Base-by-base conservation (phyloP, 2,329 filamentous ascomycete species). In the Kalmusia sp. region DNA sequence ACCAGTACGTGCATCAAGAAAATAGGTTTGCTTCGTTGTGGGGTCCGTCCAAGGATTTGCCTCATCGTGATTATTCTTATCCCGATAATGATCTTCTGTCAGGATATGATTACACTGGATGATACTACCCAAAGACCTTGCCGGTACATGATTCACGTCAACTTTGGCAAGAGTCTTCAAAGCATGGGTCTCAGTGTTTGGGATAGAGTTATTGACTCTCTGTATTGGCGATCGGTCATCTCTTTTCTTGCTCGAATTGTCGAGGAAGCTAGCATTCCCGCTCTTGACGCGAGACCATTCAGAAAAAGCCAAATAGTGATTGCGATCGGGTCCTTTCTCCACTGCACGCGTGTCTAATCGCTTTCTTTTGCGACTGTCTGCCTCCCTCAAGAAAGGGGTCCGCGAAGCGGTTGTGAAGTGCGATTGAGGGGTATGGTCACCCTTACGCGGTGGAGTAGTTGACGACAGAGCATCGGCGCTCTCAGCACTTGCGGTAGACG, bases 21-120 rank as follows among this genome's bases (percentile, higher is more conserved):
- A 50, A 39, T 79, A 79, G 1, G 60, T 76, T 52, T 81, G 73
- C 57, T 80, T 82, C 1, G 84, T 89, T 7, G 73, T 63, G 0
- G 87, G 87, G 61, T 92, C 84, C 1, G 76, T 78, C 89, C 89
- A 92, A 14, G 73, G 54, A 0, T 85, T 67, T 0, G 74, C 69
- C n/a, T 67, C 66, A 43, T 77, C 77, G 31, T 48, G 21, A 17
- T 63, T 39, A 19, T 50, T 51, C 3, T 51, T 8, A 8, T 38
- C 47, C 11, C 43, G n/a, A n/a, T 7, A n/a, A 2, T 15, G 11
- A 1, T 33, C 35, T 14, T 14, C 19, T 27, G 31, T 9, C 7
- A 8, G 4, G 7, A 15, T 2, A 3, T 34, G 21, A 2, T 28
- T 17, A n/a, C 38, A 7, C 5, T 14, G 33, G 5, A 15, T n/a